Conservation (phyloP, 371 early-diverging fungal species). For the Basidiobolus heterosporus region DNA sequence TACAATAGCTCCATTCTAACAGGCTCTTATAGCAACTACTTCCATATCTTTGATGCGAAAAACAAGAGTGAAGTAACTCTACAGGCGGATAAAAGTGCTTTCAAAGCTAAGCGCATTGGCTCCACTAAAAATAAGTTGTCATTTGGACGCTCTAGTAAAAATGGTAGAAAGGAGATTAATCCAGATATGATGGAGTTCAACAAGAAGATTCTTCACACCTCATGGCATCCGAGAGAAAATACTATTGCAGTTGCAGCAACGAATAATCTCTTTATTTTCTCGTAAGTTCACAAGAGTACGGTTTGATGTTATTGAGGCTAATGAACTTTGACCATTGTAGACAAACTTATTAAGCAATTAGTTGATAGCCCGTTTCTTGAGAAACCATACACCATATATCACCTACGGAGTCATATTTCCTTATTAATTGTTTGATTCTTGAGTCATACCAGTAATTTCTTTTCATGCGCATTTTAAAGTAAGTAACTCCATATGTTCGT, state of each 20-base stretch:
- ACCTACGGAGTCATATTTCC: no score
- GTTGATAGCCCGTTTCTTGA: no score
- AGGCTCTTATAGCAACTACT: slow-evolving; percentile 93
- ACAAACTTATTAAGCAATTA: no score
- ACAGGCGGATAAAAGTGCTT: slow-evolving; percentile 94
- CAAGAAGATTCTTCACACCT: slow-evolving; percentile 92
- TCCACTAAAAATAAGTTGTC: slow-evolving; percentile 28
- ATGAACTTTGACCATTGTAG: no score
- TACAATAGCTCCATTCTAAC: slow-evolving; percentile 55
- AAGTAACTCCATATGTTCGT: no score
- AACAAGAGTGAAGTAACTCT: slow-evolving; percentile 56
- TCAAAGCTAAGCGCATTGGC: slow-evolving; percentile 77
- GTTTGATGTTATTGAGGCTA: background rate
- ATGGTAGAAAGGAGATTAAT: slow-evolving; percentile 56
- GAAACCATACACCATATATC: no score
- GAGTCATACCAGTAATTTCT: no score
- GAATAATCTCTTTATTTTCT: slow-evolving; percentile 92
- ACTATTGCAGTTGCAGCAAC: slow-evolving; percentile 93
- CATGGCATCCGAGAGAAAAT: slow-evolving; percentile 95
- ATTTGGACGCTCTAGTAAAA: slow-evolving; percentile 14
- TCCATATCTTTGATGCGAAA: slow-evolving; percentile 66
- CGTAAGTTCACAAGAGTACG: slow-evolving; percentile 18
- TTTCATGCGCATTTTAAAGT: no score
- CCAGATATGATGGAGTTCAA: slow-evolving; percentile 75
- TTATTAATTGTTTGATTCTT: no score